Percentiles rank a stretch among this genome's conserved stretches.
These are phyloP conservation scores for Pinus albicaulis DNA, from an alignment of 75 land plant genomes.

Conservation along the genomic window DNA sequence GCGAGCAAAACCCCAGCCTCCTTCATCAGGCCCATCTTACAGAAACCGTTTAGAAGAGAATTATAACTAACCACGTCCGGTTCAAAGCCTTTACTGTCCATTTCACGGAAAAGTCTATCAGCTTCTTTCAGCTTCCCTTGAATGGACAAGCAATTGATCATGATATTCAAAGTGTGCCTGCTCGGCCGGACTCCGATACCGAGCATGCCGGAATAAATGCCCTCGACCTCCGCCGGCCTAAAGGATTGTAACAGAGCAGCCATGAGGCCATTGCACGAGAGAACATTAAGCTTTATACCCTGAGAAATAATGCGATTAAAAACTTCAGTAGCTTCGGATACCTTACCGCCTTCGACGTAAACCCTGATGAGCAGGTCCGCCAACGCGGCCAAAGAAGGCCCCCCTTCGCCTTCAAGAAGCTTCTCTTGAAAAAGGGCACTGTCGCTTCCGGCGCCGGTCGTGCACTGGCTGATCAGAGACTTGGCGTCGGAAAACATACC, in stretches of 20 bases:
- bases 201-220: slow-evolving; percentile 19
- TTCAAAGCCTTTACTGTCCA: slow-evolving; percentile 26
- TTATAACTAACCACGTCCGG: slow-evolving; percentile 55
- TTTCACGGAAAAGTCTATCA: slow-evolving; percentile 15
- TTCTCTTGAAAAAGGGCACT: slow-evolving; percentile 16
- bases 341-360: slow-evolving; percentile 14
- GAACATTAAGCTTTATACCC: slow-evolving; percentile 9
- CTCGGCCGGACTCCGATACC: slow-evolving; percentile 28
- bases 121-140: slow-evolving; percentile 34
- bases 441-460: slow-evolving; percentile 17
- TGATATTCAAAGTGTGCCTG: slow-evolving; percentile 38
- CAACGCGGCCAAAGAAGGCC: slow-evolving; percentile 20
- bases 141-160: slow-evolving; percentile 53
- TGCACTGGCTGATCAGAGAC: slow-evolving; percentile 23
- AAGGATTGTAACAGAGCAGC: slow-evolving; percentile 21
- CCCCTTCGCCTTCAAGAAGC: background rate
- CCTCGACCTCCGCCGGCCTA: background rate
- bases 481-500: slow-evolving; percentile 30
- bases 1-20: slow-evolving; percentile 45
- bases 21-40: slow-evolving; percentile 38
- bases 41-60: slow-evolving; percentile 39
- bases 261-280: slow-evolving; percentile 39
- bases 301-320: slow-evolving; percentile 33
- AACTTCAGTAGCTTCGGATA: slow-evolving; percentile 30
- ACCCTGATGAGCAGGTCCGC: slow-evolving; percentile 16